Evolutionary conservation across 2,329 filamentous ascomycete genomes (phyloP), one percentile per base, ranked within the genome.

Genomic region (Pseudogymnoascus sp.): DNA sequence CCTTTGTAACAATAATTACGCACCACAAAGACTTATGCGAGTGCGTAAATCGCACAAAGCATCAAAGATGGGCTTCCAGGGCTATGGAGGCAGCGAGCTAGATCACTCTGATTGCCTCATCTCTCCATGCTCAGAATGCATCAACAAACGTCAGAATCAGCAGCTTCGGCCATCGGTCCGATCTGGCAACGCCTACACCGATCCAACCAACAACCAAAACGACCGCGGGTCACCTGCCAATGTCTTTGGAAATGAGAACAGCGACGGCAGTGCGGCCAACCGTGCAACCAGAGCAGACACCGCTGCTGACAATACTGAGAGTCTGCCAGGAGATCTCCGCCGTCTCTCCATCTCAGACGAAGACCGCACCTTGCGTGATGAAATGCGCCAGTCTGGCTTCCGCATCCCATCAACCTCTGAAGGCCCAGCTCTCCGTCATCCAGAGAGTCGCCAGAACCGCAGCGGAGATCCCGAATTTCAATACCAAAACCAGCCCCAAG

Each of bases 51-150:
- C 25, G 11, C n/a, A 55, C 49, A 55, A 19, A 55, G 49, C n/a
- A 19, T 33, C 49, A 11, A 55, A 19, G n/a, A 55, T 55, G 49
- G 49, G 49, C n/a, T 55, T 55, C 49, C 49, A 55, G 12, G 49
- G 49, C 8, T 55, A 55, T 33, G 49, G 49, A 55, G 49, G 49
- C 49, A 55, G 49, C 19, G 49, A 55, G 7, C n/a, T 55, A 4
- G 49, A 55, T 33, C 49, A 55, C 49, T 55, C 28, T 12, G 49
- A 33, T 3, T 55, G 49, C n/a, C 7, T 19, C 4, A 19, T 12
- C n/a, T 55, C 8, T 33, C 49, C 49, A 5, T 33, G 49, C 49
- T 55, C 49, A 33, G 49, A 2, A 19, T 55, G 49, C 49, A 49
- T 5, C 14, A 9, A 14, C n/a, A 39, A 7, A 2, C 19, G 19